Base-by-base conservation (phyloP, 2,329 filamentous ascomycete genomes). In the Periconia macrospinosa region DNA sequence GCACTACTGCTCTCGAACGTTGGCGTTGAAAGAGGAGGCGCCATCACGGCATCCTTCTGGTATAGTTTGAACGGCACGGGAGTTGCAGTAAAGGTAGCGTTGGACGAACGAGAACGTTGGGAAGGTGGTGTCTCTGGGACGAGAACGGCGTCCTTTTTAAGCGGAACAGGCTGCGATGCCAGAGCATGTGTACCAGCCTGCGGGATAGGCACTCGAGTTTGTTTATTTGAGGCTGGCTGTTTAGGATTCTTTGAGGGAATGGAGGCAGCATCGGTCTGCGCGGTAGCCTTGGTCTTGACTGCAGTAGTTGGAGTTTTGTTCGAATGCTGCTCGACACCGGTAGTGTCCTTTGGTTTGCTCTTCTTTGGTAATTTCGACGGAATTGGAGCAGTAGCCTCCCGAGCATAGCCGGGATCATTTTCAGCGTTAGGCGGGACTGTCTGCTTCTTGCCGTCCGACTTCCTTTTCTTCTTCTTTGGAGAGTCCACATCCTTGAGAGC, bases 81-180 rank as follows among this genome's bases (percentile, higher is more conserved):
- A 13, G 53, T 50, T 49, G 9, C 2, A 14, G 9, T 17, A 15
- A 30, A 49, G 23, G 33, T n/a, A 5, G 9, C 18, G 18, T 27
- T 18, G 30, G 11, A 30, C 9, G 17, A 14, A 40, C n/a, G 45
- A 9, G 13, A 17, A 5, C 10, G 14, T 17, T 45, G 47, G 9
- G 49, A 49, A 13, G 49, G 53, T 7, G 55, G 55, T 17, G 55
- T 57, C 35, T 57, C 55, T 13, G 55, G 55, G 10, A 58, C 53
- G 13, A 58, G 17, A 11, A 55, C 19, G 11, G 44, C 6, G 11
- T 15, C 48, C n/a, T 11, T 35, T n/a, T 37, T 3, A 37, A 37
- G 33, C 11, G 5, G 33, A 33, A 17, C 19, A n/a, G 49, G 40
- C 9, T 41, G n/a, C n/a, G 40, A 43, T 27, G 35, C 30, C 3